Base-by-base conservation (phyloP, 2,329 filamentous ascomycete species). In the Fusarium succisae region DNA sequence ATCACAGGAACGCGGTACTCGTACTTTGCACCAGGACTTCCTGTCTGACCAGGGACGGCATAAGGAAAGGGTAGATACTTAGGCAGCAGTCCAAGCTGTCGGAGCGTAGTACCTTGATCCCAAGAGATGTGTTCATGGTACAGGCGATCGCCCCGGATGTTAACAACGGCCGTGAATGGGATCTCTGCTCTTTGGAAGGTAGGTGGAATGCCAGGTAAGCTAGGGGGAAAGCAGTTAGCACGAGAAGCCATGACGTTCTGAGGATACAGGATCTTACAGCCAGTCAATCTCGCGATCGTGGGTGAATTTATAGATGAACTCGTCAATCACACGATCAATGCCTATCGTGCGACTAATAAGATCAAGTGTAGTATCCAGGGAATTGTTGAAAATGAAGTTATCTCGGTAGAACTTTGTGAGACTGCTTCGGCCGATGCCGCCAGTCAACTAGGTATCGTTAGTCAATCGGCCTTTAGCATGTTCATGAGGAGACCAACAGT, bases 331-430 rank as follows among this genome's bases (percentile, higher is more conserved):
- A 1, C 93, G 87, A 76, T 95, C 92, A 3, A 92, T 87, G 0
- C 92, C 93, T 1, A 94, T 83, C 0, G 92, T 94, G 3, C 93
- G 88, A 67, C 91, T 93, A 39, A 94, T 86, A 3, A 95, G 87
- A 76, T 94, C 90, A 7, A 95, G 83, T 7, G 84, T 83, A 0
- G 91, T 91, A 74, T 94, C 92, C 0, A 85, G 85, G 0, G 93
- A 90, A 75, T 95, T 96, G 63, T 86, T 90, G 80, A 91, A 93
- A 76, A 95, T 91, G 82, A 96, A 95, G 77, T 94, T 89, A 73
- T 94, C 79, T 2, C 86, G 85, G 81, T 95, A 95, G 78, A 95
- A 95, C 18, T 85, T 82, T 1, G 91, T 90, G 17, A 95, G 83
- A 4, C 82, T 82, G 3, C 84, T 83, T 26, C 93, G 87, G 1